A percentile compares a stretch with the other conserved stretches of the same genome.
Evolutionary conservation across 23 red algal genomes (phyloP).

Genomic region (Gracilaria domingensis): DNA sequence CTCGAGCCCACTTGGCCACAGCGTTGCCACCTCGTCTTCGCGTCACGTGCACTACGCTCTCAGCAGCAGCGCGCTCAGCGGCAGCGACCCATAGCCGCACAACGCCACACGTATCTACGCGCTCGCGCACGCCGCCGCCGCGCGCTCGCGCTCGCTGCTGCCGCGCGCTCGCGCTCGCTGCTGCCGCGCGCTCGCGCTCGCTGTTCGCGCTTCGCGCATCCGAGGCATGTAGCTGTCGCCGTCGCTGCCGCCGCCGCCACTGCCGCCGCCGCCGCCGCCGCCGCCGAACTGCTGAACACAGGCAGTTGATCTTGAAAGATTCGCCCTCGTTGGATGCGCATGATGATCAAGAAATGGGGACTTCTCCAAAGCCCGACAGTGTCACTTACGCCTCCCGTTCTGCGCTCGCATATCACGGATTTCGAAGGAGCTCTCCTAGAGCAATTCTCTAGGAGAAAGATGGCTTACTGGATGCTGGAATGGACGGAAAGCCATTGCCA

Average conservation of each 20-base stretch:
- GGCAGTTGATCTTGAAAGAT: slow-evolving; percentile 52
- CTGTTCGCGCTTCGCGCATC: too few relatives aligned
- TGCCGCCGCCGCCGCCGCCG: not conserved
- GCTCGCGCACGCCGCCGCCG: too few relatives aligned
- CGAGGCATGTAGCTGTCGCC: too few relatives aligned
- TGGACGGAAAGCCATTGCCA: slow-evolving; percentile 25
- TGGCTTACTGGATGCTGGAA: not conserved
- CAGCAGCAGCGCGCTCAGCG: too few relatives aligned
- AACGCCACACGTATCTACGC: too few relatives aligned
- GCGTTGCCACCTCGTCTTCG: too few relatives aligned
- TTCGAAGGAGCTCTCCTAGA: not conserved
- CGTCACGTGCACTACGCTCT: too few relatives aligned
- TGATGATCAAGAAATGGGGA: slow-evolving; percentile 56
- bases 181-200: too few relatives aligned
- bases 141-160: too few relatives aligned
- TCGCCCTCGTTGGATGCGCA: slow-evolving; percentile 39
- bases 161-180: too few relatives aligned
- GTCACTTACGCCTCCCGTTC: slow-evolving; percentile 56
- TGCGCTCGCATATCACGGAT: slow-evolving; percentile 47
- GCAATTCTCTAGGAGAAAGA: slow-evolving; percentile 39
- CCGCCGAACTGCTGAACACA: not conserved
- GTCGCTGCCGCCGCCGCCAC: not conserved
- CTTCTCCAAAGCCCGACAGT: slow-evolving; percentile 22
- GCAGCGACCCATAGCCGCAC: too few relatives aligned
- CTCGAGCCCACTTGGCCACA: too few relatives aligned